A percentile compares a stretch with the other conserved stretches of the same genome.
phyloP scores from a whole-genome alignment of 371 early-diverging fungal genomes.

The Blakeslea trispora region DNA sequence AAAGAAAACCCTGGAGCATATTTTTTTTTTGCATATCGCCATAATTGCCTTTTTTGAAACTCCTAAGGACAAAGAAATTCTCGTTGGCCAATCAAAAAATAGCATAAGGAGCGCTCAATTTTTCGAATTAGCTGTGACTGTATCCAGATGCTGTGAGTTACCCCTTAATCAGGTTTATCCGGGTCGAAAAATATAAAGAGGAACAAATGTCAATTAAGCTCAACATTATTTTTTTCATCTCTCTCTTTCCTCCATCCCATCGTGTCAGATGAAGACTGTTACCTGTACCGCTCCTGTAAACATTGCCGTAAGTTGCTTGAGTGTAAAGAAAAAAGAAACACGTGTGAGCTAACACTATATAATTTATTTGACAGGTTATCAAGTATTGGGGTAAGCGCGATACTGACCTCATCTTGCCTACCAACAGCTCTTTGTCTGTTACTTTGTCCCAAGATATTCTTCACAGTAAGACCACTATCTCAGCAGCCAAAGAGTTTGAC shows the following conservation, averaged over 20 bases:
- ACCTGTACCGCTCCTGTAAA: slow-evolving; percentile 97
- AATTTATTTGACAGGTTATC: slow-evolving; percentile 59
- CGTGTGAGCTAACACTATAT: neutral
- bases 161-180: no score
- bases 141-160: no score
- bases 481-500: slow-evolving; percentile 66
- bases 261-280: slow-evolving; percentile 48
- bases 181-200: no score
- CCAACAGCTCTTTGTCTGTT: slow-evolving; percentile 95
- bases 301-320: slow-evolving; percentile 81
- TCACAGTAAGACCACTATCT: slow-evolving; percentile 90
- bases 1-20: no score
- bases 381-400: slow-evolving; percentile 99
- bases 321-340: neutral
- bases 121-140: no score
- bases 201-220: no score
- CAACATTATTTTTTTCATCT: no score
- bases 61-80: no score
- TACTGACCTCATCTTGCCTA: slow-evolving; percentile 88
- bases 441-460: slow-evolving; percentile 96
- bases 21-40: no score
- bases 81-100: no score
- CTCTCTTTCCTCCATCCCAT: slow-evolving; percentile 20
- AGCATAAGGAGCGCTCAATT: no score
- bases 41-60: no score